These are phyloP conservation scores for Jatropha multifida DNA, from an alignment of 441 rosid genomes.

Conservation along the genomic window DNA sequence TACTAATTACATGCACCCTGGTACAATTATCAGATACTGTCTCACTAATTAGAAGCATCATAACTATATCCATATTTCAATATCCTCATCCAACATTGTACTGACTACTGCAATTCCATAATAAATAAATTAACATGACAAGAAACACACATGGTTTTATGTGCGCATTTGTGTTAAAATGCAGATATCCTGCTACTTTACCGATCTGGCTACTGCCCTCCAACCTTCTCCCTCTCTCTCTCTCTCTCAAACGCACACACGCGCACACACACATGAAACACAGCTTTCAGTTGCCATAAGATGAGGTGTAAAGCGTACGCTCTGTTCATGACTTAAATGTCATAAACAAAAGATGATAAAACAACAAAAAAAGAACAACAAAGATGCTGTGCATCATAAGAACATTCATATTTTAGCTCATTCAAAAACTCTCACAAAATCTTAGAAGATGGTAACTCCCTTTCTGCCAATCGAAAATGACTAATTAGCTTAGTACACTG, in stretches of 20 bases:
- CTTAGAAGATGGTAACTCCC: background rate
- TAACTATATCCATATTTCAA: background rate
- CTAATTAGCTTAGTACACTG: background rate
- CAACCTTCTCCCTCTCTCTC: background rate
- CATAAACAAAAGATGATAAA: background rate
- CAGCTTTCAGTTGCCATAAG: slow-evolving; percentile 2
- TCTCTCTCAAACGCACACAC: background rate
- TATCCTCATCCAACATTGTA: background rate
- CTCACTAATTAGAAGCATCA: background rate
- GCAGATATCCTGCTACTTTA: background rate
- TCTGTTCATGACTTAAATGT: slow-evolving; percentile 1
- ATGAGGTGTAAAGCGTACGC: background rate
- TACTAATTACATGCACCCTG: background rate
- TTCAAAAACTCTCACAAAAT: background rate
- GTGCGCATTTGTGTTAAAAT: background rate
- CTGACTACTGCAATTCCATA: background rate
- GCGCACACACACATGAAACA: background rate
- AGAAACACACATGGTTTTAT: background rate
- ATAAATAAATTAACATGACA: background rate
- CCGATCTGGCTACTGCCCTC: background rate
- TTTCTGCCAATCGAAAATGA: background rate
- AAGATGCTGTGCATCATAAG: background rate
- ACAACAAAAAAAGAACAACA: background rate
- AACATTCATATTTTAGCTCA: background rate
- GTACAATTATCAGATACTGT: background rate